Evolutionary conservation across 75 land plant species (phyloP), one percentile per base, ranked within the genome.

Genomic region (Larix kaempferi): DNA sequence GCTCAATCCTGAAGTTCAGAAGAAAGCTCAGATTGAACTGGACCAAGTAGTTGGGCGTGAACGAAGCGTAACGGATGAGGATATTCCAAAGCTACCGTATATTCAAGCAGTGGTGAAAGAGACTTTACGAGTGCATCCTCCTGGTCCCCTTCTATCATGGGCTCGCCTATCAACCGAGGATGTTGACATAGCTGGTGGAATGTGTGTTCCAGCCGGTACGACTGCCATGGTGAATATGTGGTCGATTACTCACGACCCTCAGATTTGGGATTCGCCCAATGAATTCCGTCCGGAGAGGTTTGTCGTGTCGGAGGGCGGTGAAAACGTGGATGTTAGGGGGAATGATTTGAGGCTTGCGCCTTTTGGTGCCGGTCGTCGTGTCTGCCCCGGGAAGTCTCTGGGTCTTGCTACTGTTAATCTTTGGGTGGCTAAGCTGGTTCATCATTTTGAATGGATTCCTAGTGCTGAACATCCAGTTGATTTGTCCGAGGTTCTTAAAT

Each of bases 101-200:
- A 79, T 92, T 2, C 88, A 85, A 69, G 84, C 94, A 0, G 83
- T 94, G 2, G 86, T 94, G 35, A 94, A 89, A 67, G 97, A 94
- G 73, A 81, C 91, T 1, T 76, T 94, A 3, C 71, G 97, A 3
- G 25, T 90, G 69, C 92, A 92, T 80, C 94, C 94, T 1, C 91
- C 94, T 0, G 97, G 97, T 2, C 97, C 94, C 2, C 89, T 94
- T 21, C 82, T 94, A 75, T 94, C 97, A 10, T 94, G 97, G 97
- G 92, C 97, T 6, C 85, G 97, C 4, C 91, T 94, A 15, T 82
- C 94, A 23, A 87, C 81, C 35, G 84, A 85, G 12, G 92, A 94
- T 71, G 83, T 84, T 33, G 41, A n/a, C 5, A 86, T 77, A 17
- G 57, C 81, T 1, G 86, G 39, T 8, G 86, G 86, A 1, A 59